phyloP scores from a whole-genome alignment of 2,329 filamentous ascomycete species.

The Cryphonectria nitschkei region DNA sequence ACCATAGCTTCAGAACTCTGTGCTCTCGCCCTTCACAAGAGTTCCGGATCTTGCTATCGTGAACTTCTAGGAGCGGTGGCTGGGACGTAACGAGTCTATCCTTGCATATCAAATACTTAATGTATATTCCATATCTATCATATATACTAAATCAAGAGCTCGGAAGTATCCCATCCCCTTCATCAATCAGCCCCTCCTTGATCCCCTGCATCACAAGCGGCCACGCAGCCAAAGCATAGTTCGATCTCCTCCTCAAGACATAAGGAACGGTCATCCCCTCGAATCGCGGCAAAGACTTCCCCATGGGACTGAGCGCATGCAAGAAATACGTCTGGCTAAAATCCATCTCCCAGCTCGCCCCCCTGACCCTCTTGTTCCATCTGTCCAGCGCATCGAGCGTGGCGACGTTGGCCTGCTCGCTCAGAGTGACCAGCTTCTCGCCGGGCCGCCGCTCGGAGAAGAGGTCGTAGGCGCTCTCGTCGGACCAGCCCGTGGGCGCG shows the following conservation, averaged over 20 bases:
- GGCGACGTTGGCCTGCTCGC: slow-evolving; percentile 8
- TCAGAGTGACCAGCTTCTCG: background rate
- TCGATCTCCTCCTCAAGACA: slow-evolving; percentile 18
- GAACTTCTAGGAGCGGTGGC: background rate
- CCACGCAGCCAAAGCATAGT: slow-evolving; percentile 32
- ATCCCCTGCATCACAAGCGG: slow-evolving; percentile 32
- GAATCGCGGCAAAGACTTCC: slow-evolving; percentile 23
- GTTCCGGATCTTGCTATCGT: background rate
- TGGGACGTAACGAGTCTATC: background rate
- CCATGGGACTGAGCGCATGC: slow-evolving; percentile 28
- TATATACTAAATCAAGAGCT: background rate
- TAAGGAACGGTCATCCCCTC: slow-evolving; percentile 16
- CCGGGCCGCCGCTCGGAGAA: slow-evolving; percentile 17
- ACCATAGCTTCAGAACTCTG: no score
- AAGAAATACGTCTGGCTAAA: slow-evolving; percentile 30
- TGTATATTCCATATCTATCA: background rate
- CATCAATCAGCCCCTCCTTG: slow-evolving; percentile 20
- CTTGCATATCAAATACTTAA: background rate
- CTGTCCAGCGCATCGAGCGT: slow-evolving; percentile 11
- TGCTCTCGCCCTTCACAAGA: no score
- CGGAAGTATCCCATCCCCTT: background rate
- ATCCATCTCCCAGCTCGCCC: slow-evolving; percentile 25
- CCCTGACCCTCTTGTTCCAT: background rate
- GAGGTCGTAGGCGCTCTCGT: slow-evolving; percentile 6
- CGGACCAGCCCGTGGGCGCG: slow-evolving; percentile 33